These are phyloP conservation scores for Vitis amurensis DNA, from an alignment of 164 flowering plant species.

Conservation along the genomic window DNA sequence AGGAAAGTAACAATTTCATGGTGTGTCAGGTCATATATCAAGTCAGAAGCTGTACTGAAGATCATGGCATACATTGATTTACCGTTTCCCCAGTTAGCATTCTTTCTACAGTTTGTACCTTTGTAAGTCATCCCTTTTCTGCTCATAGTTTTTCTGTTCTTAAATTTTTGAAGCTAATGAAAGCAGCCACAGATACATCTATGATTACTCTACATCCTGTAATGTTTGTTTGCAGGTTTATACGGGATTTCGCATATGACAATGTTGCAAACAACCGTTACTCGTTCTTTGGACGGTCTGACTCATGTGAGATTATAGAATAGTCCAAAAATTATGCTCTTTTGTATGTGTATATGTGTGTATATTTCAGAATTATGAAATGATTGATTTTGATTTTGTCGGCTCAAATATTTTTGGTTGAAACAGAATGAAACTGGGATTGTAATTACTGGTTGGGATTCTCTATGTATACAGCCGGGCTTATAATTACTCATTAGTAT, in stretches of 20 bases:
- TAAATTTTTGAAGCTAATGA: background rate
- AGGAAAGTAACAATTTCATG: background rate
- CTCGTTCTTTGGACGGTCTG: conserved; percentile 74
- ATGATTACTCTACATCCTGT: conserved; percentile 1
- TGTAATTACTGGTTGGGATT: no score
- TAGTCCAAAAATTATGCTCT: background rate
- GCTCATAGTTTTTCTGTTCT: background rate
- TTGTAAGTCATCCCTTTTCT: conserved; percentile 46
- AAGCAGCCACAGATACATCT: background rate
- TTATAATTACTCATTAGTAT: no score
- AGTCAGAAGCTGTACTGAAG: conserved; percentile 93
- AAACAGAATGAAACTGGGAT: background rate
- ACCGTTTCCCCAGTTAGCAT: conserved; percentile 88
- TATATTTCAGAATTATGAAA: background rate
- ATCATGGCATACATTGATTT: conserved; percentile 88
- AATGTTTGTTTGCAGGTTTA: conserved; percentile 52
- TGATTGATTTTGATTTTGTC: conserved; percentile 1
- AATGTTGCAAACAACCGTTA: conserved; percentile 89
- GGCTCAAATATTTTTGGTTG: background rate
- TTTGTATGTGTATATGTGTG: background rate
- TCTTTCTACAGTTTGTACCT: conserved; percentile 75
- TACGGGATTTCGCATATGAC: conserved; percentile 77
- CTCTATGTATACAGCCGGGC: no score
- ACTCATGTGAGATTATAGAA: conserved; percentile 73
- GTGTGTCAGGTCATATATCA: conserved; percentile 70